Base-by-base conservation (phyloP, 495 filamentous ascomycete species). In the Xylaria curta region DNA sequence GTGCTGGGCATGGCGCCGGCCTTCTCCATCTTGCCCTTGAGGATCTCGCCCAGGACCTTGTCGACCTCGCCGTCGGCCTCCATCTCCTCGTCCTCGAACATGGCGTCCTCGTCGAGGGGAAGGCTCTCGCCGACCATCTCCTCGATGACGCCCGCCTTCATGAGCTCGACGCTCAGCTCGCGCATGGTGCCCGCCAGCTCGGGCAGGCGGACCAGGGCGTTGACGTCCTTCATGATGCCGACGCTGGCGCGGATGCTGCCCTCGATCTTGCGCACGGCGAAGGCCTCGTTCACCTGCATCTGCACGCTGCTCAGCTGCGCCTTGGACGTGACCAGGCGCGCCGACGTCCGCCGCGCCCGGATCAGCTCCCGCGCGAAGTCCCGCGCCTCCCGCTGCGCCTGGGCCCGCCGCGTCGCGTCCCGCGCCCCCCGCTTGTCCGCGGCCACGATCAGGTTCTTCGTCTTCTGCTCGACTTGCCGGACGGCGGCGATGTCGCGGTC, bases 201-300 rank as follows among this genome's bases (percentile, higher is more conserved):
- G 19, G 96, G 96, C 71, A 99, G 81, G 33, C 91, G 85, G 33
- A 98, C 88, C 8, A 98, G 84, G 3, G 86, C 87, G 80, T 99
- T 99, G 60, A 99, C 95, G 80, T 98, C 94, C 81, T 94, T 94
- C 96, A 99, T 98, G 73, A 99, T 94, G 21, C 92, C 92, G 15
- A 95, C 95, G 69, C 88, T 91, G 61, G 92, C 93, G 66, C 90
- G 86, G 73, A 99, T 93, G 79, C 90, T 94, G 53, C 97, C 97
- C 85, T 98, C 95, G 74, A 98, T 98, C 86, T 97, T 97, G 73
- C 95, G 90, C 76, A 97, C 91, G 6, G 93, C 93, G 78, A 98
- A 99, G 2, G 97, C 95, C 82, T 98, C 95, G 76, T 93, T 94
- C 73, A 99, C 97, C 81, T 98, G 97, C 97, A 98, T 97, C 75